Evolutionary conservation across 2,329 filamentous ascomycete genomes (phyloP).

Genomic region (Sporothrix pallida): DNA sequence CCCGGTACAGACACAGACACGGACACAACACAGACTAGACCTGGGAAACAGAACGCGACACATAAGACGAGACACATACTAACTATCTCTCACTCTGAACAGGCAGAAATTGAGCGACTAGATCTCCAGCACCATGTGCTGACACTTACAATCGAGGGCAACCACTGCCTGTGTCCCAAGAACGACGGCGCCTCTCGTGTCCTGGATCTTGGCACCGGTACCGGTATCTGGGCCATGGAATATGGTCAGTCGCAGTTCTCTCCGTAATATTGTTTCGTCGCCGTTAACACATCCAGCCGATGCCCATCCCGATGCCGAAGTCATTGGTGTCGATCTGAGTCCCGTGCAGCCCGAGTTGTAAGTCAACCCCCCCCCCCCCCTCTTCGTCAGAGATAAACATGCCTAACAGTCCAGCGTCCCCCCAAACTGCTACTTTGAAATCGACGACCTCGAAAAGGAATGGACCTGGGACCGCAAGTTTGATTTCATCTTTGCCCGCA

Average conservation of each 20-base stretch:
- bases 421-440: slow-evolving; percentile 37
- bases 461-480: slow-evolving; percentile 39
- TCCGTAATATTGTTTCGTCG: too few relatives aligned
- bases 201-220: slow-evolving; percentile 39
- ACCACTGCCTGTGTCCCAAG: slow-evolving; percentile 37
- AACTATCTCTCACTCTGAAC: not conserved
- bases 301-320: slow-evolving; percentile 38
- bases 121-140: slow-evolving; percentile 39
- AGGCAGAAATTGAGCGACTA: slow-evolving; percentile 5
- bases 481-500: slow-evolving; percentile 39
- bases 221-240: slow-evolving; percentile 41
- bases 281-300: slow-evolving; percentile 31
- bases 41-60: not conserved
- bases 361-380: not conserved
- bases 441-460: slow-evolving; percentile 40
- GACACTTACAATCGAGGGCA: slow-evolving; percentile 37
- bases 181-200: slow-evolving; percentile 38
- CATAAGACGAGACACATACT: not conserved
- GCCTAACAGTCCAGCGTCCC: slow-evolving; percentile 28
- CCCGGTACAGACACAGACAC: not conserved
- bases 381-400: not conserved
- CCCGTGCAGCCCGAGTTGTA: slow-evolving; percentile 40
- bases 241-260: slow-evolving; percentile 32
- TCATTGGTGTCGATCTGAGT: slow-evolving; percentile 40
- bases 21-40: not conserved